Evolutionary conservation across 768 basidiomycete genomes (phyloP).

Genomic region (Naganishia friedmannii): DNA sequence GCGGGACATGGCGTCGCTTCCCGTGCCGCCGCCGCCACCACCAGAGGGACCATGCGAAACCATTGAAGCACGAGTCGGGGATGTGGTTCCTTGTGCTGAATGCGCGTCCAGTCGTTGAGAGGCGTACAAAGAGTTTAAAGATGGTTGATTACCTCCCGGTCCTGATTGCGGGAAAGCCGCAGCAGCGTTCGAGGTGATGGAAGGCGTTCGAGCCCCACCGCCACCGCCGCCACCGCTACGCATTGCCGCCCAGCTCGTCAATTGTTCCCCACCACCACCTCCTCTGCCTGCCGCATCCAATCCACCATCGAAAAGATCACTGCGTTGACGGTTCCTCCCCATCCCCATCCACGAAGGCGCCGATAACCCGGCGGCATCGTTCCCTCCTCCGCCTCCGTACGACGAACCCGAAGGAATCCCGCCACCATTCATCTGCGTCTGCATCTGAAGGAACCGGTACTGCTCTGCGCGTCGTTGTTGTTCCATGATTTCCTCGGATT

Average conservation of each 20-base stretch:
- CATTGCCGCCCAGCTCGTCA: constrained; percentile 20
- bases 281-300: not conserved
- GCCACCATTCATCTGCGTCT: constrained; percentile 9
- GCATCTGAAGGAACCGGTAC: constrained; percentile 19
- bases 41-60: not conserved
- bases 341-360: constrained; percentile 21
- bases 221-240: not conserved
- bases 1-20: not conserved
- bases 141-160: not conserved
- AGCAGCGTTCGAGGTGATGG: not conserved
- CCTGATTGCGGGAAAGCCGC: not conserved
- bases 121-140: constrained; percentile 15
- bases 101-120: constrained; percentile 2
- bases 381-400: too few relatives aligned
- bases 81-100: not conserved
- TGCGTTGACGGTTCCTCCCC: constrained; percentile 22
- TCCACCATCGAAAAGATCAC: constrained; percentile 3
- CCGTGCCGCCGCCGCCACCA: not conserved
- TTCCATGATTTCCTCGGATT: constrained; percentile 21
- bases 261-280: constrained; percentile 2
- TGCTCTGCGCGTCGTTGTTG: constrained; percentile 18
- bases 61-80: not conserved
- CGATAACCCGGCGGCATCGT: not conserved
- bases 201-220: constrained; percentile 8
- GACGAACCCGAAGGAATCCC: too few relatives aligned